Base-by-base conservation (phyloP, 371 early-diverging fungal genomes). In the Mucor mucedo region DNA sequence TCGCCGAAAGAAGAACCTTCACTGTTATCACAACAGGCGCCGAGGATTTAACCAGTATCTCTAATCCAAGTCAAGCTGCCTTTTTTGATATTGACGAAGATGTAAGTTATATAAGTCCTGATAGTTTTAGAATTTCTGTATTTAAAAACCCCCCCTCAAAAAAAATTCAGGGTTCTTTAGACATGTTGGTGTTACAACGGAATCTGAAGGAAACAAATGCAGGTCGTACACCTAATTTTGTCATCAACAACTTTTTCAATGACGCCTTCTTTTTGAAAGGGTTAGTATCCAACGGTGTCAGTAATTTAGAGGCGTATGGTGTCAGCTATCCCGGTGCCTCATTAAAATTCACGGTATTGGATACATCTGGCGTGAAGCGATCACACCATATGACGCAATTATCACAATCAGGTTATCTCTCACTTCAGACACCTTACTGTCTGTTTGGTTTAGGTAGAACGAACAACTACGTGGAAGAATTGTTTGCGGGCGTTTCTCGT, bases 251-350 rank as follows among this genome's bases (percentile, higher is more conserved):
- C 66, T 93, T 85, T 62, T 93, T 89, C 66, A 93, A 90, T 62
- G 98, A 97, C 71, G 96, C 96, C 1, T 96, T 96, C 63, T 97
- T 97, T 73, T 72, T 96, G 57, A 95, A 96, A 68, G 86, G 94
- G 0, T 68, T 93, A 83, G 87, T 91, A 0, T 85, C 89, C 29
- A 93, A 93, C 68, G 92, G 93, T 7, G 92, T 91, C 1, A 89
- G 89, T 63, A 52, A 59, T 56, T 50, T 61, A 9, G 65, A 89
- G 76, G 91, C 90, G 0, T 93, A 92, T 65, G 91, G 94, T 8
- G 94, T 93, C 16, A 90, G 86, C 59, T 87, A 91, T 62, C 84
- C 88, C 4, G 97, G 96, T 3, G 89, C 93, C 0, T 87, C 91
- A 0, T 82, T 94, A 75, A 95, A 95, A 69, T 94, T 89, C 61